These are phyloP conservation scores for Anastatica hierochuntica DNA, from an alignment of 345 rosid species.

Conservation along the genomic window DNA sequence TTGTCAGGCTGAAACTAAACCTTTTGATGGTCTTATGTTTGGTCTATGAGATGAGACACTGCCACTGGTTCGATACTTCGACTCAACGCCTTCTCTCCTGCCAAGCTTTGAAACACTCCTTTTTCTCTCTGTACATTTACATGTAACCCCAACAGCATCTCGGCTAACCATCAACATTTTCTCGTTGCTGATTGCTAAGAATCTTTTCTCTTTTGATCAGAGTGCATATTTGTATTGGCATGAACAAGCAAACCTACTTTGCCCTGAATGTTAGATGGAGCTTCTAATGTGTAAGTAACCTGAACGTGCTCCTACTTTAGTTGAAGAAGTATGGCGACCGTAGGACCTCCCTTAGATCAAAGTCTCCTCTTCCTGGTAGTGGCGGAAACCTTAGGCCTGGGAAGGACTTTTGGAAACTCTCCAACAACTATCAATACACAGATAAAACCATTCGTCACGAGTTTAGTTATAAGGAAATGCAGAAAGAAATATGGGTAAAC, in stretches of 20 bases:
- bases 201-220: slow-evolving; percentile 1
- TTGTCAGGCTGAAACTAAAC: neutral
- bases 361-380: slow-evolving; percentile 83
- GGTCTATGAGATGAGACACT: neutral
- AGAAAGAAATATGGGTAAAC: neutral
- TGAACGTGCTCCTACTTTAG: slow-evolving; percentile 27
- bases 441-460: slow-evolving; percentile 8
- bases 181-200: slow-evolving; percentile 13
- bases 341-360: slow-evolving; percentile 76
- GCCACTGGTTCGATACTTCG: slow-evolving; percentile 1
- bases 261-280: slow-evolving; percentile 5
- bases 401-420: slow-evolving; percentile 69
- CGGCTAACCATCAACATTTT: slow-evolving; percentile 16
- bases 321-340: slow-evolving; percentile 89
- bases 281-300: neutral
- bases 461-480: slow-evolving; percentile 5
- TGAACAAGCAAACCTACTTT: slow-evolving; percentile 15
- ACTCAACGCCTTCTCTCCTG: neutral
- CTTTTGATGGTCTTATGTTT: neutral
- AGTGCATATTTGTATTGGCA: neutral
- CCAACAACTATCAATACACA: slow-evolving; percentile 60
- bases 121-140: slow-evolving; percentile 16
- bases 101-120: neutral
- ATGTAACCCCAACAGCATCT: slow-evolving; percentile 13
- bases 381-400: slow-evolving; percentile 71